Evolutionary conservation across 1,139 yeast genomes (phyloP).

Genomic region (Meyerozyma carpophila): DNA sequence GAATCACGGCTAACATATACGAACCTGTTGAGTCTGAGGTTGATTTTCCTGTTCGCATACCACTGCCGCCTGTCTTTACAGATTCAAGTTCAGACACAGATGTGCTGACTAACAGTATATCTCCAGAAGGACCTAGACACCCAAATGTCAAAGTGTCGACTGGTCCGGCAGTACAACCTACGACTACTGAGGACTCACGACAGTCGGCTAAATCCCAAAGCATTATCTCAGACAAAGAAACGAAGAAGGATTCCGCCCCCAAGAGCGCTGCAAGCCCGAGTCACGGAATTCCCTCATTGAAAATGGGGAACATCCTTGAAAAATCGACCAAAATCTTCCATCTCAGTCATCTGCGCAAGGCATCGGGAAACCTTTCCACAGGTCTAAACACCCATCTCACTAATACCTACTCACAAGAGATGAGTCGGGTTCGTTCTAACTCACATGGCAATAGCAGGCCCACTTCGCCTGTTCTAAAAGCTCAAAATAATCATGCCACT

Average conservation of each 20-base stretch:
- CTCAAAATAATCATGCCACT: neutral
- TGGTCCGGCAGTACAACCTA: neutral
- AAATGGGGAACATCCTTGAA: slow-evolving; percentile 25
- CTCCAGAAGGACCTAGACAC: neutral
- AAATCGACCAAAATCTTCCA: slow-evolving; percentile 31
- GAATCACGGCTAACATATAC: slow-evolving; percentile 15
- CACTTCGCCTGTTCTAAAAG: slow-evolving; percentile 1
- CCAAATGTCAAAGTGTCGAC: neutral
- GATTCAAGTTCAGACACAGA: slow-evolving; percentile 5
- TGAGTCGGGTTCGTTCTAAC: slow-evolving; percentile 29
- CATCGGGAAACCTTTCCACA: neutral
- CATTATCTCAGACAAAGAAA: neutral
- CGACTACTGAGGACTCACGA: neutral
- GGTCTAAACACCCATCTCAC: slow-evolving; percentile 10
- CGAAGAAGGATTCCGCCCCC: neutral
- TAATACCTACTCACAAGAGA: slow-evolving; percentile 30
- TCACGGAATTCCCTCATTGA: slow-evolving; percentile 7
- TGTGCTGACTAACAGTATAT: neutral
- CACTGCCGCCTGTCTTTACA: slow-evolving; percentile 18
- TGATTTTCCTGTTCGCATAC: slow-evolving; percentile 9
- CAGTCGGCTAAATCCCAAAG: neutral
- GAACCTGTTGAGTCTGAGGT: slow-evolving; percentile 5
- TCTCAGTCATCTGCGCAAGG: slow-evolving; percentile 13
- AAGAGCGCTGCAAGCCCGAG: neutral
- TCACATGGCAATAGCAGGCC: slow-evolving; percentile 10